These are phyloP conservation scores for Millerozyma acaciae DNA, from an alignment of 805 yeast genomes.

Conservation along the genomic window DNA sequence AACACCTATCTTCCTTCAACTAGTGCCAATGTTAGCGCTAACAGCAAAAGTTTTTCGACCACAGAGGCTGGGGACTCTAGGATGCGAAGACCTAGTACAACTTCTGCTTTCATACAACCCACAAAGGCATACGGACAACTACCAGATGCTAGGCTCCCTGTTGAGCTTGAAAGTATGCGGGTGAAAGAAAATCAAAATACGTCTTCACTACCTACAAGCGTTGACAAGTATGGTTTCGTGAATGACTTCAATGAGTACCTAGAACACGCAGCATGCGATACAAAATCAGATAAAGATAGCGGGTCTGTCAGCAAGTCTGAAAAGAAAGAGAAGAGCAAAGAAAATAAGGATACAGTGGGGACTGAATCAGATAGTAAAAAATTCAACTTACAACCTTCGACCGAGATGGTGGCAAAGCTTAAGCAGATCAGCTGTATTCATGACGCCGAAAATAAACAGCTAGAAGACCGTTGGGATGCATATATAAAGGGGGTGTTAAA, in stretches of 20 bases:
- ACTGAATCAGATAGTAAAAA: no score
- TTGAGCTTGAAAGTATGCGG: conserved; percentile 38
- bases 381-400: neutral
- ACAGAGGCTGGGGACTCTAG: no score
- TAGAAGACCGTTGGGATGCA: conserved; percentile 44
- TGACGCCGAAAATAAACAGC: conserved; percentile 38
- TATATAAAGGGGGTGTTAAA: conserved; percentile 30
- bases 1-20: no score
- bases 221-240: conserved; percentile 51
- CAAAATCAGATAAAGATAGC: no score
- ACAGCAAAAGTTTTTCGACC: no score
- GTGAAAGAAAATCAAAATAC: conserved; percentile 2
- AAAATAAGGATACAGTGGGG: conserved; percentile 4
- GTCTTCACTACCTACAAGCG: conserved; percentile 14
- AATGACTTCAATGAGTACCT: conserved; percentile 15
- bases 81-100: no score
- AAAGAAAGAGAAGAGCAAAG: neutral
- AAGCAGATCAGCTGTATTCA: conserved; percentile 40
- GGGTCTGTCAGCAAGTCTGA: no score
- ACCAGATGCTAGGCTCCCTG: conserved; percentile 31
- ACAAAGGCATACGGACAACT: no score
- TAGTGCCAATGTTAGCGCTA: no score
- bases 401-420: conserved; percentile 20
- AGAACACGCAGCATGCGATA: neutral
- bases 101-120: no score